Evolutionary conservation across 257 asterid species (phyloP).

Genomic region (Salvia splendens): DNA sequence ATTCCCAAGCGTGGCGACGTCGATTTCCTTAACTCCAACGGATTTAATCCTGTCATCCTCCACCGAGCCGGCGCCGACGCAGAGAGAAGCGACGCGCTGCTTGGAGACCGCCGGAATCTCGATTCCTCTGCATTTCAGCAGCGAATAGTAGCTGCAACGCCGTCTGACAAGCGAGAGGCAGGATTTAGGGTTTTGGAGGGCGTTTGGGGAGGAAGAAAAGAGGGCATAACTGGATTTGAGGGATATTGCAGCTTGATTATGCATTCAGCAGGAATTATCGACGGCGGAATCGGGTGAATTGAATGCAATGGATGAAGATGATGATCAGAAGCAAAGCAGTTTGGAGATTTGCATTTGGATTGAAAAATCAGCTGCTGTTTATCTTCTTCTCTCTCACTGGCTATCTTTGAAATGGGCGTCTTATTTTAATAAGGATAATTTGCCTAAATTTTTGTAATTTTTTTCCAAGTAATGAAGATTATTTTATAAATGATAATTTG

Average conservation of each 20-base stretch:
- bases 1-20: constrained; percentile 87
- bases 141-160: constrained; percentile 29
- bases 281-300: not conserved
- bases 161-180: constrained; percentile 15
- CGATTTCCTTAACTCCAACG: constrained; percentile 61
- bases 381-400: not conserved
- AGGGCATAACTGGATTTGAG: constrained; percentile 48
- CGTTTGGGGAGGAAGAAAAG: constrained; percentile 43
- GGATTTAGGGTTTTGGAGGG: constrained; percentile 56
- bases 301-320: not conserved
- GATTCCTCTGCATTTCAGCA: constrained; percentile 48
- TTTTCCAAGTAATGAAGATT: no score
- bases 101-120: constrained; percentile 44
- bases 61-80: constrained; percentile 47
- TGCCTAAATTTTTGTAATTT: no score
- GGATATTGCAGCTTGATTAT: constrained; percentile 52
- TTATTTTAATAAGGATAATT: no score
- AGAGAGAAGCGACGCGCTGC: constrained; percentile 42
- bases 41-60: constrained; percentile 46
- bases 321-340: constrained; percentile 4
- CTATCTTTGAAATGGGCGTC: no score
- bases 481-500: no score
- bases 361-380: not conserved
- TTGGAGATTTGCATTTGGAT: constrained; percentile 10
- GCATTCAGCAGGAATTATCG: constrained; percentile 53